phyloP scores from a whole-genome alignment of 768 basidiomycete genomes.

The Trametes coccinea region DNA sequence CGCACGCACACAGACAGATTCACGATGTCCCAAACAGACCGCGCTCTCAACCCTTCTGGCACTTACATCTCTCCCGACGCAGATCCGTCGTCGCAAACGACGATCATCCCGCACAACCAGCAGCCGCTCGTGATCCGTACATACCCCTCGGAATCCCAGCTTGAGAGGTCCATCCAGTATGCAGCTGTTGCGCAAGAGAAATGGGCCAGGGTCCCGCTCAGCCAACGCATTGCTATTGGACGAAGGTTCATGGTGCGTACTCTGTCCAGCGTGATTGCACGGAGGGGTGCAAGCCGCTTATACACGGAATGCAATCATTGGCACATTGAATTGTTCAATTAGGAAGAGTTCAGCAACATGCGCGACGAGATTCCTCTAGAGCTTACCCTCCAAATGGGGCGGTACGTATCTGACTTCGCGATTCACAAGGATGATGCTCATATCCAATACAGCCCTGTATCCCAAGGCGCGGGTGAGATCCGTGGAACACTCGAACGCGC shows the following conservation, averaged over 20 bases:
- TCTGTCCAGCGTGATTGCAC: conserved; percentile 29
- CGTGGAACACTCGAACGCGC: conserved; percentile 81
- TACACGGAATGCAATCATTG: background rate
- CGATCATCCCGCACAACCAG: conserved; percentile 81
- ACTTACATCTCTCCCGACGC: background rate
- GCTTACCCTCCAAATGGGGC: conserved; percentile 87
- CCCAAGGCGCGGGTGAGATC: conserved; percentile 78
- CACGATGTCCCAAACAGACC: background rate
- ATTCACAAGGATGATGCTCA: background rate
- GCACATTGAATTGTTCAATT: conserved; percentile 33
- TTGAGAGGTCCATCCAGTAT: conserved; percentile 58
- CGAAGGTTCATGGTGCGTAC: conserved; percentile 62
- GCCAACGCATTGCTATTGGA: conserved; percentile 69
- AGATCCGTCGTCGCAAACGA: conserved; percentile 56
- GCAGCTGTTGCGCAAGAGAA: conserved; percentile 68
- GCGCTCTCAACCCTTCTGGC: conserved; percentile 6
- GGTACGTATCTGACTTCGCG: conserved; percentile 46
- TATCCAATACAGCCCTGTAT: conserved; percentile 61
- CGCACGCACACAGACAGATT: background rate
- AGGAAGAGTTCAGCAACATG: conserved; percentile 54
- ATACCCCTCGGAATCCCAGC: conserved; percentile 60
- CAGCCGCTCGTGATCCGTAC: conserved; percentile 63
- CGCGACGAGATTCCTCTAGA: conserved; percentile 70
- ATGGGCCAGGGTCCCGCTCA: conserved; percentile 63
- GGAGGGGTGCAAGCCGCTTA: background rate